Base-by-base conservation (phyloP, 108 stramenopile genomes). In the Cyclotella sp. region DNA sequence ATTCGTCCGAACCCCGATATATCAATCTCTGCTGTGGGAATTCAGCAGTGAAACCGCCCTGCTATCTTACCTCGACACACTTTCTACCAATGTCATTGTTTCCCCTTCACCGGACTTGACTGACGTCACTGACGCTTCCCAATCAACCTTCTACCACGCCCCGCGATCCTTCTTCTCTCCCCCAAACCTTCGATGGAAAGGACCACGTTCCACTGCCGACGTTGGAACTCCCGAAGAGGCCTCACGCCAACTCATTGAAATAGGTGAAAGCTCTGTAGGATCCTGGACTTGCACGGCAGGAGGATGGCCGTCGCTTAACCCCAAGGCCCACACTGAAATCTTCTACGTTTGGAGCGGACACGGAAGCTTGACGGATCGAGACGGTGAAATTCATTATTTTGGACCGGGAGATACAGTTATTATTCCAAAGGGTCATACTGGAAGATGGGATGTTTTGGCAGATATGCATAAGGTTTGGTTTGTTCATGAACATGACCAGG, bases 391-490 rank as follows among this genome's bases (percentile, higher is more conserved):
- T 39, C 84, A 92, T 67, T 87, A 81, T 68, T 90, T 92, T 70
- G 88, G 88, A 18, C 87, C 91, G 0, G 89, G 91, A 12, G 91
- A 92, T 83, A 81, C 72, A 28, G 91, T 92, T 7, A 85, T 90
- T n/a, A 72, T 92, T 22, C 91, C 91, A 7, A 89, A 90, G 51
- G 88, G 89, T 8, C 84, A 84, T 58, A 75, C 85, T 14, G 91
- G 91, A 46, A 69, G 91, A 45, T 92, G 91, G 91, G 91, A 92
- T 86, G 88, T 92, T 2, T 59, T 68, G 22, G 66, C 72, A 11
- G 63, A 61, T 34, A 84, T 92, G 63, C 91, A 88, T 55, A 92
- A 92, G 68, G 72, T 92, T n/a, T 91, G 91, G 91, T 66, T 68
- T 43, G 91, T 89, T 28, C 68, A 88, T 79, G 84, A 66, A 15